A percentile compares a stretch with the other conserved stretches of the same genome.
These are phyloP conservation scores for Poronia punctata DNA, from an alignment of 495 filamentous ascomycete genomes.

Conservation along the genomic window DNA sequence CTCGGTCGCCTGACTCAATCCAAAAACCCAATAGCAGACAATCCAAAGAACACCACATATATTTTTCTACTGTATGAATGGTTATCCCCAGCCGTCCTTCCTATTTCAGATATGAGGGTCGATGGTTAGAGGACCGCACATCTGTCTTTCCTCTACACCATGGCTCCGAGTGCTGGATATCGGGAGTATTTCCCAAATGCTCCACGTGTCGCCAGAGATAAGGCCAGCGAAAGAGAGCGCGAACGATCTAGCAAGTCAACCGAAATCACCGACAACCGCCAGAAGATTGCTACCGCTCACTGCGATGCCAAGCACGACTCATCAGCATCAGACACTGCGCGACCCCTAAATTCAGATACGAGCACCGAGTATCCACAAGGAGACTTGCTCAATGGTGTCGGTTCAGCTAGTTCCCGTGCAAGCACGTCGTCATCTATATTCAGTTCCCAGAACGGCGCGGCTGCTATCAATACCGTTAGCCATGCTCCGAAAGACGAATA, in stretches of 20 bases:
- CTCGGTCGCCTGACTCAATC: neutral
- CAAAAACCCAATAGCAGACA: neutral
- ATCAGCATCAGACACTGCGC: constrained; percentile 29
- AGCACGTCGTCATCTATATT: constrained; percentile 61
- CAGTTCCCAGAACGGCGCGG: constrained; percentile 46
- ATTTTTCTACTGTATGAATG: constrained; percentile 32
- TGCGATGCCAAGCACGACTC: constrained; percentile 32
- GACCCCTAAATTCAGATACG: constrained; percentile 38
- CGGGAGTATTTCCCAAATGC: constrained; percentile 88
- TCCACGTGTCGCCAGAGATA: constrained; percentile 53
- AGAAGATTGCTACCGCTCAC: constrained; percentile 30
- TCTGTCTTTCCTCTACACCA: constrained; percentile 52
- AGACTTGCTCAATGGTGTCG: constrained; percentile 56
- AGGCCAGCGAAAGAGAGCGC: constrained; percentile 48
- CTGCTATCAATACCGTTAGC: constrained; percentile 41
- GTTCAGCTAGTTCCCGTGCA: constrained; percentile 58
- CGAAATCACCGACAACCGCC: constrained; percentile 45
- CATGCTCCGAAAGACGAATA: constrained; percentile 45
- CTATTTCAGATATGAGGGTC: constrained; percentile 48
- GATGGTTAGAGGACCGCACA: constrained; percentile 41
- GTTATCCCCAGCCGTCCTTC: constrained; percentile 27
- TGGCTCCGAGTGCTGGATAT: constrained; percentile 70
- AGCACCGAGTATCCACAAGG: constrained; percentile 49
- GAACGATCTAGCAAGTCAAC: constrained; percentile 24
- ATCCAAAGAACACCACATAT: constrained; percentile 8